These are phyloP conservation scores for Limnanthes douglasii DNA, from an alignment of 345 rosid species.

Conservation along the genomic window DNA sequence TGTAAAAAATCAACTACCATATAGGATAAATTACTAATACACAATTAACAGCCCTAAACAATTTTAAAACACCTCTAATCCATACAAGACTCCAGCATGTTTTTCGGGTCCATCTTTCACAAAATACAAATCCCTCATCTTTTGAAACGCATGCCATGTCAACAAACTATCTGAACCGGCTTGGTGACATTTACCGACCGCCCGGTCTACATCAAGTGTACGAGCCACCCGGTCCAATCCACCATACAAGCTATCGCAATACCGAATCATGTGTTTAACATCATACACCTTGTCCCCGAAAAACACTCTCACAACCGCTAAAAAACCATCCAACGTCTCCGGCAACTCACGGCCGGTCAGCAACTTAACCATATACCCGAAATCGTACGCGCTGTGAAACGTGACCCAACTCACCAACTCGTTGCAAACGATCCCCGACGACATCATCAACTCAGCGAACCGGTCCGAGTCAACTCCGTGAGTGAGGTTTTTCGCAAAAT, in stretches of 20 bases:
- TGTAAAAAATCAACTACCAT: too few species aligned
- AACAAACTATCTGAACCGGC: slow-evolving; percentile 88
- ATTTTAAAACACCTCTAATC: slow-evolving; percentile 40
- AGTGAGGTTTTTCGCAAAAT: slow-evolving; percentile 41
- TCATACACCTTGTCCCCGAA: slow-evolving; percentile 63
- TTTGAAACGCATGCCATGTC: slow-evolving; percentile 75
- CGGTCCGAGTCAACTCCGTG: slow-evolving; percentile 30
- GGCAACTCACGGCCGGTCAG: slow-evolving; percentile 50
- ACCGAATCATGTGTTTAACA: slow-evolving; percentile 64
- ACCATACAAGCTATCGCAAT: slow-evolving; percentile 45
- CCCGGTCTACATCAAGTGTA: slow-evolving; percentile 44
- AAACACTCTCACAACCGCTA: slow-evolving; percentile 22
- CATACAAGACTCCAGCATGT: slow-evolving; percentile 67
- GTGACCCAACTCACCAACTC: slow-evolving; percentile 66
- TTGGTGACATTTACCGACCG: slow-evolving; percentile 74
- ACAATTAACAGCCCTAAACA: too few species aligned
- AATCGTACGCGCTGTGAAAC: slow-evolving; percentile 66
- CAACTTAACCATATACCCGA: slow-evolving; percentile 67
- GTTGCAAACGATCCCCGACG: slow-evolving; percentile 65
- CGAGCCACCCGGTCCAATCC: slow-evolving; percentile 63
- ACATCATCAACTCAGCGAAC: slow-evolving; percentile 55
- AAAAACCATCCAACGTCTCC: slow-evolving; percentile 26
- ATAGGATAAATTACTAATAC: too few species aligned
- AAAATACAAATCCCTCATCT: slow-evolving; percentile 51
- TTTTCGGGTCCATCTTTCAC: slow-evolving; percentile 45